Evolutionary conservation across 768 basidiomycete genomes (phyloP), one percentile per base, ranked within the genome.

Genomic region (Phaeolepiota aurea): DNA sequence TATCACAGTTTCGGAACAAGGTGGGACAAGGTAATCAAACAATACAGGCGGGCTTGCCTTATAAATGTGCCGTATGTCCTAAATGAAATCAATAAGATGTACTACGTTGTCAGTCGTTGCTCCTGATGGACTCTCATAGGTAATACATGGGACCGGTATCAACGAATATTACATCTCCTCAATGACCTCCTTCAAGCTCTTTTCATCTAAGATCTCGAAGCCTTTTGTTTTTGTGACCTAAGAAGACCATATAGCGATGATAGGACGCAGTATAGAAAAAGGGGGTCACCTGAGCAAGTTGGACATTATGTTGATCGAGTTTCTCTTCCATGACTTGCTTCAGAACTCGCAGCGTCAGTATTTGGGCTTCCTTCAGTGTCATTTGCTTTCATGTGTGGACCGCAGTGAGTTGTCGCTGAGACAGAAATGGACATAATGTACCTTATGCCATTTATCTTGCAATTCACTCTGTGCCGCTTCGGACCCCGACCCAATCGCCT

Each of bases 261-360:
- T 7, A 28, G 25, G 25, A 7, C n/a, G 25, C 7, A 7, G 7
- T 28, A 7, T n/a, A 7, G n/a, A 28, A 7, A 28, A n/a, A 7
- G 25, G 7, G 25, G 62, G 71, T 21, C 40, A 86, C 93, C 74
- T 93, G 91, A 39, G 94, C 92, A 11, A 99, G 72, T 61, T 98
- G 93, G 18, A 98, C 93, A 51, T 99, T 98, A 67, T 97, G 93
- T 52, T 96, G 89, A 63, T 98, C 94, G 32, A 99, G 76, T 61
- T 96, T 97, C 68, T 98, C 96, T 62, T 98, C 96, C 96, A 98
- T 99, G 32, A 98, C 96, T 66, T 98, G 92, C 67, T 99, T 98
- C 47, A 98, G 68, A 34, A 98, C 89, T 47, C 79, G 82, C 39
- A 98, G 66, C 2, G 88, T 84, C 47, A 98, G 66, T 28, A 76